A percentile compares a stretch with the other conserved stretches of the same genome.
Conservation (phyloP, 2,329 filamentous ascomycete species). For the Didymella pomorum region DNA sequence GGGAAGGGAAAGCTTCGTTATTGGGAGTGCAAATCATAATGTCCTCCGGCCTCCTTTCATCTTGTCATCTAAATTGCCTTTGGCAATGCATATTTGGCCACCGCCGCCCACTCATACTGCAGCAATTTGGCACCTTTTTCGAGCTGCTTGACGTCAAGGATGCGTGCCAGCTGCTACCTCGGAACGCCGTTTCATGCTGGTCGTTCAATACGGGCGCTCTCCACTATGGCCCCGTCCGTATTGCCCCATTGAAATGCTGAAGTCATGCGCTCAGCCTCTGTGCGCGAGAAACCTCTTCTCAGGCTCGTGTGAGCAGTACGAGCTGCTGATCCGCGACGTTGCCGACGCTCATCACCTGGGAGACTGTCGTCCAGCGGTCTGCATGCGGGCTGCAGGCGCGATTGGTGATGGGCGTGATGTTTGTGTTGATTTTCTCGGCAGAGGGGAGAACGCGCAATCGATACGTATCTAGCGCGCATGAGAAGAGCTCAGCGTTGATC, state of each 20-base stretch:
- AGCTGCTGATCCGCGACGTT: background rate
- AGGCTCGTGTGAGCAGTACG: constrained; percentile 12
- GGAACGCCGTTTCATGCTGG: constrained; percentile 22
- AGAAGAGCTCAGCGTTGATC: constrained; percentile 11
- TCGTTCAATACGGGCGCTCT: constrained; percentile 17
- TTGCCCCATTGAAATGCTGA: constrained; percentile 17
- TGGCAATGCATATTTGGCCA: constrained; percentile 13
- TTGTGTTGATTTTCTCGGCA: constrained; percentile 16
- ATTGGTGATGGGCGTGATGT: constrained; percentile 2
- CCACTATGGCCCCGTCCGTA: constrained; percentile 17
- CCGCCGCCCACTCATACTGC: constrained; percentile 12
- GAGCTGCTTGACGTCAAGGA: constrained; percentile 27
- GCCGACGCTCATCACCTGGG: constrained; percentile 4
- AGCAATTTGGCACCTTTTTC: constrained; percentile 10
- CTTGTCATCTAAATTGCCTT: constrained; percentile 21
- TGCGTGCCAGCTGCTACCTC: constrained; percentile 15
- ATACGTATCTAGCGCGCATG: constrained; percentile 24
- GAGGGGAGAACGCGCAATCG: constrained; percentile 33
- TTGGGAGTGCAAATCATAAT: constrained; percentile 13
- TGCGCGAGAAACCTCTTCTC: constrained; percentile 1
- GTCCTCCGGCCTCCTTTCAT: constrained; percentile 15
- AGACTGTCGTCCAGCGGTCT: background rate
- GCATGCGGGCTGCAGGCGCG: background rate
- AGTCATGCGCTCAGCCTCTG: constrained; percentile 17
- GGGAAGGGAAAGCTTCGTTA: constrained; percentile 4